Evolutionary conservation across 2,329 filamentous ascomycete species (phyloP).

Genomic region (Cladosporium sp.): DNA sequence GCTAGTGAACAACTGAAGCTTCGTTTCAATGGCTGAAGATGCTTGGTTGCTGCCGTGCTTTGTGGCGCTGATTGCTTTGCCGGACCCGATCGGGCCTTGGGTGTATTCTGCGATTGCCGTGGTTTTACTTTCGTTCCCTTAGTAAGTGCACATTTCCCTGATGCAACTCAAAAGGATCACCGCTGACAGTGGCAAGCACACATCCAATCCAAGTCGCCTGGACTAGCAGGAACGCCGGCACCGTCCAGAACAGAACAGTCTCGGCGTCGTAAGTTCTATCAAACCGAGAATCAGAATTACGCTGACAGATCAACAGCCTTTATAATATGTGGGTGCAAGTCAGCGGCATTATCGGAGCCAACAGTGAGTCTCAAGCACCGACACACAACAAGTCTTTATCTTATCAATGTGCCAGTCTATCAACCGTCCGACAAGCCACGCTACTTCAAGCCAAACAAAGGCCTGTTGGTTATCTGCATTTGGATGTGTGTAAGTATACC

Average conservation of each 20-base stretch:
- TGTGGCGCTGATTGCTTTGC: not conserved
- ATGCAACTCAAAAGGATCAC: too few relatives aligned
- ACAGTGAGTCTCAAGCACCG: not conserved
- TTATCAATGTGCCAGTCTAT: not conserved
- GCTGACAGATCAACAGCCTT: slow-evolving; percentile 46
- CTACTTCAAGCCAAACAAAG: not conserved
- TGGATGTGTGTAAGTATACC: not conserved
- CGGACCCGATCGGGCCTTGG: not conserved
- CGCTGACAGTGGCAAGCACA: not conserved
- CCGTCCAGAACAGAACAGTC: not conserved
- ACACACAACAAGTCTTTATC: too few relatives aligned
- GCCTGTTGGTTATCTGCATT: not conserved
- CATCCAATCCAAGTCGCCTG: not conserved
- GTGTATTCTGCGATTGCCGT: not conserved
- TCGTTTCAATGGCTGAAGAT: not conserved
- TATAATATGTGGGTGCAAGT: slow-evolving; percentile 11
- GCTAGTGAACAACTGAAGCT: slow-evolving; percentile 39
- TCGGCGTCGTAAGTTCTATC: not conserved
- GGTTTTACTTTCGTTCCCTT: not conserved
- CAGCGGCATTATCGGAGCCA: slow-evolving; percentile 9
- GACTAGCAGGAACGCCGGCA: not conserved
- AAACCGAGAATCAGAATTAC: slow-evolving; percentile 26
- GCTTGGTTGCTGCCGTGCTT: not conserved
- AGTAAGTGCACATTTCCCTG: not conserved
- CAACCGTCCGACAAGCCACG: not conserved